phyloP scores from a whole-genome alignment of 129 eudicot genomes.

The Daucus carota region DH1_v3.0 NC_030384.2:15085001-15085500 shows the following conservation, averaged over 20 bases:
- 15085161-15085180: neutral
- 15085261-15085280: no score
- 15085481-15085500: neutral
- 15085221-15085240: no score
- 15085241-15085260: no score
- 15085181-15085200: neutral
- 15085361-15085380: no score
- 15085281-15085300: no score
- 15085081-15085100: slow-evolving; percentile 62
- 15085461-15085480: neutral
- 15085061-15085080: slow-evolving; percentile 68
- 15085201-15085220: neutral
- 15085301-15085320: no score
- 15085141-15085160: slow-evolving; percentile 27
- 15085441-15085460: no score
- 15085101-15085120: slow-evolving; percentile 63
- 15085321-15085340: no score
- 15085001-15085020: neutral
- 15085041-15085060: slow-evolving; percentile 86
- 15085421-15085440: neutral
- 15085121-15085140: slow-evolving; percentile 63
- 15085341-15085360: no score
- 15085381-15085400: no score
- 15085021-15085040: slow-evolving; percentile 15
- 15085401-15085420: no score